These are phyloP conservation scores for Dryadomyces quercivorus DNA, from an alignment of 2,329 filamentous ascomycete species.

Conservation along the genomic window DNA sequence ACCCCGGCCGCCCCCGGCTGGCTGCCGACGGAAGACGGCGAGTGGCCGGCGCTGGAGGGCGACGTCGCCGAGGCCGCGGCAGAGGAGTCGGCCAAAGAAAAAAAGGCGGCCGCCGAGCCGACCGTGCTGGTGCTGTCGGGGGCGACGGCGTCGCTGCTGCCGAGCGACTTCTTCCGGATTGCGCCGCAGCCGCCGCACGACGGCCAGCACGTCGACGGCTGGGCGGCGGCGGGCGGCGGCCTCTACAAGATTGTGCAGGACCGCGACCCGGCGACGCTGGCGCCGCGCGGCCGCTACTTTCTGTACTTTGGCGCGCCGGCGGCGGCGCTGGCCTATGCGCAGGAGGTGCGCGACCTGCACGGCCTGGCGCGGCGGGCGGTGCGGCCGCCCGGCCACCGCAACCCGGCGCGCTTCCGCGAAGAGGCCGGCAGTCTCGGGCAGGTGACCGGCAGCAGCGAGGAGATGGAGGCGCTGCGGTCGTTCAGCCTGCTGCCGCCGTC, in stretches of 20 bases:
- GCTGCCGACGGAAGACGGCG: background rate
- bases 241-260: conserved; percentile 43
- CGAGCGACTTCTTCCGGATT: conserved; percentile 61
- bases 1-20: background rate
- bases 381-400: conserved; percentile 16
- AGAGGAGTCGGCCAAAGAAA: background rate
- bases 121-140: conserved; percentile 42
- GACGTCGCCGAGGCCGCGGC: background rate
- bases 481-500: conserved; percentile 23
- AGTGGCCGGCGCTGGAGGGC: background rate
- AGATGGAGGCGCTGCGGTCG: conserved; percentile 8
- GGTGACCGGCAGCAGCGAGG: conserved; percentile 9
- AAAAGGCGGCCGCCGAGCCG: conserved; percentile 3
- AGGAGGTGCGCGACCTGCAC: conserved; percentile 39
- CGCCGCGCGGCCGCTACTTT: conserved; percentile 53
- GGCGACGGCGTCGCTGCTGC: conserved; percentile 45
- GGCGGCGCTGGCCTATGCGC: conserved; percentile 50
- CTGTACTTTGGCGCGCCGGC: conserved; percentile 50
- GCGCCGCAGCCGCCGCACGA: conserved; percentile 24
- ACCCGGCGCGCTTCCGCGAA: conserved; percentile 22
- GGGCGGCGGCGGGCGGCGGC: conserved; percentile 34
- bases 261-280: conserved; percentile 50
- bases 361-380: conserved; percentile 17
- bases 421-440: background rate
- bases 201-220: conserved; percentile 46